These are phyloP conservation scores for Chlorella sp. DNA, from an alignment of 139 green algal genomes.

Conservation along the genomic window DNA sequence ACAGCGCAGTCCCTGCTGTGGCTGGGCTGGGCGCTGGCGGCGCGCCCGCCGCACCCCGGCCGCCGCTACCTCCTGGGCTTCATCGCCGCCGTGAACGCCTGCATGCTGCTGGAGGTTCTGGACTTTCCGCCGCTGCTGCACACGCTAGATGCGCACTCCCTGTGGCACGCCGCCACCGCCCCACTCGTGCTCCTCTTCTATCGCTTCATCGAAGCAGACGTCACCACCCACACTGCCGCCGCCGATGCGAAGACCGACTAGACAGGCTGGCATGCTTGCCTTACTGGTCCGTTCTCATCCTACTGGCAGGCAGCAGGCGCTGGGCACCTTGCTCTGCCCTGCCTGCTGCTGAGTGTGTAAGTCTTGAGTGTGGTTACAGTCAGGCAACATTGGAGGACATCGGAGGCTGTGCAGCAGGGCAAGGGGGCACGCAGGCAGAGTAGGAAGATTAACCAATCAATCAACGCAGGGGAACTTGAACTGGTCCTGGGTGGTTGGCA, in stretches of 20 bases:
- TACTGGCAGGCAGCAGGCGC: too few relatives aligned
- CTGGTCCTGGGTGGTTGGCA: too few relatives aligned
- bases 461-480: too few relatives aligned
- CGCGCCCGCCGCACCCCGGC: constrained; percentile 42
- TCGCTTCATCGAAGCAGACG: constrained; percentile 55
- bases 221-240: background rate
- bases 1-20: constrained; percentile 58
- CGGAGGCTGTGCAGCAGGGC: too few relatives aligned
- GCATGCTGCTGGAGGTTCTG: constrained; percentile 83
- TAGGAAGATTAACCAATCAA: too few relatives aligned
- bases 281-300: too few relatives aligned
- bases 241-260: background rate
- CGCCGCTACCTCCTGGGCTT: constrained; percentile 63
- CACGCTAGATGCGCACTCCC: constrained; percentile 83
- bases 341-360: background rate
- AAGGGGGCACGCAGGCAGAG: too few relatives aligned
- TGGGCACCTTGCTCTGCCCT: too few relatives aligned
- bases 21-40: constrained; percentile 51
- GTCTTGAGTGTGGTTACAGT: background rate
- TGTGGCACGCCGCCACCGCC: constrained; percentile 86
- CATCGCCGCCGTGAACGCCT: constrained; percentile 59
- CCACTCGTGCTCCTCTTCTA: constrained; percentile 82
- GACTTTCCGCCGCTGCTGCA: constrained; percentile 83
- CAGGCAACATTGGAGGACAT: background rate
- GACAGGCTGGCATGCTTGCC: too few relatives aligned